These are phyloP conservation scores for Blepharisma undulans DNA, from an alignment of 169 alveolate species.

Conservation along the genomic window DNA sequence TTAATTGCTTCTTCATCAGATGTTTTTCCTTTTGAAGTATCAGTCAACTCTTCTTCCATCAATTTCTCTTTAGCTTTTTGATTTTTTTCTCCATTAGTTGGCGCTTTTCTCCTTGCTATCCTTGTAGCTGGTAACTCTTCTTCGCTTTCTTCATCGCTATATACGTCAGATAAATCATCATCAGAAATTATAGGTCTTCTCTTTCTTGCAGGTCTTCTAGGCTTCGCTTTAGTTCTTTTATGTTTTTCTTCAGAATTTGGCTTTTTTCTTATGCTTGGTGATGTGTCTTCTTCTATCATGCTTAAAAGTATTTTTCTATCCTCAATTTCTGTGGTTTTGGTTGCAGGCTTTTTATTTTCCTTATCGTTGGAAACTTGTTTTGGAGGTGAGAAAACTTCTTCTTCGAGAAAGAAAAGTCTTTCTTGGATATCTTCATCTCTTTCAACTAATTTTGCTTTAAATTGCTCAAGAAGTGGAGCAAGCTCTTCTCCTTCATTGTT, in stretches of 20 bases:
- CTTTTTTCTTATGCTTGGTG: background rate
- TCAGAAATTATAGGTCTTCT: background rate
- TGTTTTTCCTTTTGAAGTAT: background rate
- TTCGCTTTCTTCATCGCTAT: background rate
- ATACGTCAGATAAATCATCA: background rate
- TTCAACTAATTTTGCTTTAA: background rate
- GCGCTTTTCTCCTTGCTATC: background rate
- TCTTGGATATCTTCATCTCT: background rate
- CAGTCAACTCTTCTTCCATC: background rate
- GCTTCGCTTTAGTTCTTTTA: background rate
- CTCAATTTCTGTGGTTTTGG: background rate
- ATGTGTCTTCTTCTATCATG: background rate
- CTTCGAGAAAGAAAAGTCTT: background rate
- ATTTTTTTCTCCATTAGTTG: background rate
- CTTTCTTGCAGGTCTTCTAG: background rate
- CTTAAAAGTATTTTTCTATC: background rate
- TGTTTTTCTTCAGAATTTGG: background rate
- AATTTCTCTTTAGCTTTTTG: background rate
- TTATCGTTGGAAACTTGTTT: background rate
- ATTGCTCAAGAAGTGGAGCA: background rate
- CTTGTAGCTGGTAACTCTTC: background rate
- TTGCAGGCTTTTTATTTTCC: background rate
- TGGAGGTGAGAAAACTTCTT: background rate
- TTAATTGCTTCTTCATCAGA: background rate
- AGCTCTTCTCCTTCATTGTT: background rate